Percentiles rank a stretch among this genome's conserved stretches.
Evolutionary conservation across 352 stramenopile species (phyloP).

Genomic region (Phytophthora pinifolia): DNA sequence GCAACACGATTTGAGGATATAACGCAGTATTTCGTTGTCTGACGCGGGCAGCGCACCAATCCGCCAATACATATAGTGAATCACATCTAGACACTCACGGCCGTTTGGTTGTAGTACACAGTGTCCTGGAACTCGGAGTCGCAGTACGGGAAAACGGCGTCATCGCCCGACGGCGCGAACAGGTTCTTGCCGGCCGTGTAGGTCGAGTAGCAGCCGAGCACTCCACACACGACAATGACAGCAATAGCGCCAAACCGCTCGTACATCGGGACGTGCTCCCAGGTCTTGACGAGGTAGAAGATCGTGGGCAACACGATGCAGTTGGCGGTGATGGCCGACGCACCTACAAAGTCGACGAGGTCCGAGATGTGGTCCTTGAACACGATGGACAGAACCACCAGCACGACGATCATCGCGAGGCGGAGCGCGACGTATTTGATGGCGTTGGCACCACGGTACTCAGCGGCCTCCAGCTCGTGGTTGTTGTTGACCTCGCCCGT

Average conservation of each 20-base stretch:
- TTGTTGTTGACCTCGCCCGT: conserved; percentile 32
- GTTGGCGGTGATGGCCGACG: conserved; percentile 52
- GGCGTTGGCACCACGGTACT: conserved; percentile 44
- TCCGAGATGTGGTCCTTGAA: conserved; percentile 50
- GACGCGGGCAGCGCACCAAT: background rate
- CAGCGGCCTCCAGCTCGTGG: conserved; percentile 37
- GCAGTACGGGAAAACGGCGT: conserved; percentile 56
- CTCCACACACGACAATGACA: conserved; percentile 40
- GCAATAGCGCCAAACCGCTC: conserved; percentile 39
- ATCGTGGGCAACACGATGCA: conserved; percentile 61
- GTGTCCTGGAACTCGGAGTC: conserved; percentile 42
- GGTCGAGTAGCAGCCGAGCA: conserved; percentile 50
- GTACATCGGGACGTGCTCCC: conserved; percentile 38
- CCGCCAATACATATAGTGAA: conserved; percentile 18
- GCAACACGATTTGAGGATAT: background rate
- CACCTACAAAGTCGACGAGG: conserved; percentile 59
- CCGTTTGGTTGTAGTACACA: conserved; percentile 33
- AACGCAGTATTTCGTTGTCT: conserved; percentile 7
- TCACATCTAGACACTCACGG: conserved; percentile 16
- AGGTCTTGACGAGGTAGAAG: conserved; percentile 65
- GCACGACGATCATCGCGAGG: conserved; percentile 42
- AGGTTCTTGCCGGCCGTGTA: conserved; percentile 49
- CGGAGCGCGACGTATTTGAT: conserved; percentile 52
- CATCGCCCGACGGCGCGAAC: conserved; percentile 32
- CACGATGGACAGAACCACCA: conserved; percentile 37